phyloP scores from a whole-genome alignment of 805 yeast species.

The Peterozyma xylosa region DNA sequence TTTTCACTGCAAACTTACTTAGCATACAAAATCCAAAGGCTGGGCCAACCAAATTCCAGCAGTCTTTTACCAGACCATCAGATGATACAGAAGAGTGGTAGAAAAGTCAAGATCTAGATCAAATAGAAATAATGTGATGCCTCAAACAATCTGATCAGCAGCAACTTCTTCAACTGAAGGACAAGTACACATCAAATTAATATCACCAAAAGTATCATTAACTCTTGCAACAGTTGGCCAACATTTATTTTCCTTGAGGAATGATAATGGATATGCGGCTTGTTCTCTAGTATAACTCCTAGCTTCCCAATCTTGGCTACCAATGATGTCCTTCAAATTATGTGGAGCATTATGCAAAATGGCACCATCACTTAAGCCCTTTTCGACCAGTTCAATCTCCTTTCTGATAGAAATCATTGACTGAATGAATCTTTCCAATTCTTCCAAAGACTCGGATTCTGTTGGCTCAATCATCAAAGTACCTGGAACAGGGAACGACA shows the following conservation, averaged over 20 bases:
- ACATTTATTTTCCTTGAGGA: constrained; percentile 66
- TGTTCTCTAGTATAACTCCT: constrained; percentile 89
- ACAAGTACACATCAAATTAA: constrained; percentile 89
- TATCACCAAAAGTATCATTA: constrained; percentile 92
- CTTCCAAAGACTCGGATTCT: constrained; percentile 84
- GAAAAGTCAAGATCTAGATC: too few relatives aligned
- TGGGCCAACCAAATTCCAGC: too few relatives aligned
- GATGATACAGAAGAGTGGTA: too few relatives aligned
- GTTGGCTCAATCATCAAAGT: constrained; percentile 98
- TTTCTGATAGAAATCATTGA: constrained; percentile 75
- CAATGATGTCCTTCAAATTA: constrained; percentile 70
- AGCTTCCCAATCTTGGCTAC: constrained; percentile 61
- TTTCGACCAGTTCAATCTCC: constrained; percentile 71
- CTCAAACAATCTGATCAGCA: not conserved
- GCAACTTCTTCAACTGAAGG: constrained; percentile 77
- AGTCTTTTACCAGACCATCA: too few relatives aligned
- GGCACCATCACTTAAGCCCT: constrained; percentile 56
- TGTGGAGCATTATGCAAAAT: constrained; percentile 91
- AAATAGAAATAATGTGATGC: too few relatives aligned
- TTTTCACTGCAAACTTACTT: too few relatives aligned
- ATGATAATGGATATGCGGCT: constrained; percentile 89
- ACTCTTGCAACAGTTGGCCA: constrained; percentile 95
- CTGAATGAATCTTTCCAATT: constrained; percentile 85
- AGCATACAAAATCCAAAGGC: too few relatives aligned
- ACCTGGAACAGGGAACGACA: constrained; percentile 98